Evolutionary conservation across 345 rosid species (phyloP).

Genomic region (Brassica juncea): DNA sequence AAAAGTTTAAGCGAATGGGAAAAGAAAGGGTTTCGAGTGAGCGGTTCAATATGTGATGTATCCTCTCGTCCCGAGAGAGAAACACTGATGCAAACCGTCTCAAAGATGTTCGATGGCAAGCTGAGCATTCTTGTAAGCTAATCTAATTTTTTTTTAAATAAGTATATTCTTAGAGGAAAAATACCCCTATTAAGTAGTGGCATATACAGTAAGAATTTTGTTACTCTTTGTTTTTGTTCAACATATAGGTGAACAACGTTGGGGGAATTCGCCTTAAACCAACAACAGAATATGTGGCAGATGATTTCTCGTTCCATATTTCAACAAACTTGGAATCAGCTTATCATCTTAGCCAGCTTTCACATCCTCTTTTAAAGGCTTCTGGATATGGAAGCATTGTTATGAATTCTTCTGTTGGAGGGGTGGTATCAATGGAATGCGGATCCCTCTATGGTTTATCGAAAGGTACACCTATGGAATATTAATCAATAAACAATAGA

Average conservation of each 20-base stretch:
- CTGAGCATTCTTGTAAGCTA: conserved; percentile 24
- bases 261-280: conserved; percentile 44
- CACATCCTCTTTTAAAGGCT: conserved; percentile 53
- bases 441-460: conserved; percentile 43
- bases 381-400: conserved; percentile 53
- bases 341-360: conserved; percentile 53
- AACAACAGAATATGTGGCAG: conserved; percentile 45
- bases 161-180: not conserved
- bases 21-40: conserved; percentile 29
- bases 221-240: not conserved
- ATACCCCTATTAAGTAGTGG: not conserved
- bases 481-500: not conserved
- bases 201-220: not conserved
- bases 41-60: conserved; percentile 35
- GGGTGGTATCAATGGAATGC: conserved; percentile 23
- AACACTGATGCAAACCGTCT: conserved; percentile 19
- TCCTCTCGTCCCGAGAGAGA: conserved; percentile 25
- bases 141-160: not conserved
- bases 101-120: not conserved
- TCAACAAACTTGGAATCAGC: conserved; percentile 51
- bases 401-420: conserved; percentile 49
- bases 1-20: conserved; percentile 22
- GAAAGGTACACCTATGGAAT: conserved; percentile 38
- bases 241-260: conserved; percentile 53
- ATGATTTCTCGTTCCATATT: conserved; percentile 45